phyloP scores from a whole-genome alignment of 192 early-diverging fungal genomes.

The Ambispora gerdemannii region DNA sequence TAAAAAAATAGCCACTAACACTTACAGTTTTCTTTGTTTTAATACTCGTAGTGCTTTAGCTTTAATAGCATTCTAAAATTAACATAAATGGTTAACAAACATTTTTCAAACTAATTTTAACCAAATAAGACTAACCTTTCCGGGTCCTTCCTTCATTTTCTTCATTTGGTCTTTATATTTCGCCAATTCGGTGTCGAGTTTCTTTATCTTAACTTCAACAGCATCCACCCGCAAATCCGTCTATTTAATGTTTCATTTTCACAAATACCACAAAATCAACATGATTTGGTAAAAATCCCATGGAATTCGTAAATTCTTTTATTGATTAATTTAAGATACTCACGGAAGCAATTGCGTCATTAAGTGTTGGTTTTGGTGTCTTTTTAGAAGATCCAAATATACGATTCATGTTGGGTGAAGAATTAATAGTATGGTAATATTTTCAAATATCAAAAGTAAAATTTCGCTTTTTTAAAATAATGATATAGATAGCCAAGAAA shows the following conservation, averaged over 20 bases:
- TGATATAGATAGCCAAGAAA: too few species aligned
- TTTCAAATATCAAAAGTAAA: too few species aligned
- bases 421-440: too few species aligned
- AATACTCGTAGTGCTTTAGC: conserved; percentile 85
- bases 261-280: background rate
- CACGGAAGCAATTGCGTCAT: conserved; percentile 77
- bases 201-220: conserved; percentile 91
- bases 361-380: conserved; percentile 81
- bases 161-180: conserved; percentile 92
- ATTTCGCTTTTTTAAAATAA: too few species aligned
- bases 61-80: conserved; percentile 78
- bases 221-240: conserved; percentile 83
- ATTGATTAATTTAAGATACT: conserved; percentile 27
- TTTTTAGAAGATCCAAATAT: conserved; percentile 89
- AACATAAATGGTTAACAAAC: too few species aligned
- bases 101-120: too few species aligned
- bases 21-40: conserved; percentile 89
- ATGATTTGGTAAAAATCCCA: background rate
- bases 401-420: conserved; percentile 86
- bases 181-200: conserved; percentile 89
- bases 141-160: conserved; percentile 86
- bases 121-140: conserved; percentile 64
- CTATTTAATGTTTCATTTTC: conserved; percentile 44
- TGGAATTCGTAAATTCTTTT: background rate
- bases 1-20: background rate